These are phyloP conservation scores for Aulographum hederae DNA, from an alignment of 2,329 filamentous ascomycete species.

Conservation along the genomic window DNA sequence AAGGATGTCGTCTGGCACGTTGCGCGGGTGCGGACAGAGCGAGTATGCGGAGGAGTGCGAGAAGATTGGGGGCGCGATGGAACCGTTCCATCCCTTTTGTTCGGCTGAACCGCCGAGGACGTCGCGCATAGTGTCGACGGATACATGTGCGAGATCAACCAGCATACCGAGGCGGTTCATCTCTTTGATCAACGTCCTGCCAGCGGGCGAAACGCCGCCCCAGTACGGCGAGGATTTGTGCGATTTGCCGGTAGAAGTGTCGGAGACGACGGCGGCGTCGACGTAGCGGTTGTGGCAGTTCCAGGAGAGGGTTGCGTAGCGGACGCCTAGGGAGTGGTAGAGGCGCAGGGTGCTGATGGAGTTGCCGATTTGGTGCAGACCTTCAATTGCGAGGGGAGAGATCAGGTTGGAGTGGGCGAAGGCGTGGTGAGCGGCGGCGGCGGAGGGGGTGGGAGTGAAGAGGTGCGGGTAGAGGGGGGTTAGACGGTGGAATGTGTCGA, in stretches of 20 bases:
- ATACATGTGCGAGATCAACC: constrained; percentile 71
- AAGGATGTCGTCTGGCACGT: constrained; percentile 73
- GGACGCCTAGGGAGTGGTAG: constrained; percentile 61
- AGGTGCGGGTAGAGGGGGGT: constrained; percentile 43
- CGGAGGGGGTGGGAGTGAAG: constrained; percentile 47
- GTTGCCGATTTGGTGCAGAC: constrained; percentile 87
- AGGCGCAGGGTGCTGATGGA: constrained; percentile 55
- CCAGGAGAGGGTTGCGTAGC: constrained; percentile 79
- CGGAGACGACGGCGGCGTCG: constrained; percentile 55
- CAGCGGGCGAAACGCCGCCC: constrained; percentile 54
- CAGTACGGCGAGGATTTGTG: constrained; percentile 36
- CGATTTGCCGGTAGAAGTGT: constrained; percentile 17
- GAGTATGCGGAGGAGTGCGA: constrained; percentile 69
- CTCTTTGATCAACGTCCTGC: constrained; percentile 53
- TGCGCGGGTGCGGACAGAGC: constrained; percentile 74
- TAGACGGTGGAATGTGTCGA: constrained; percentile 53
- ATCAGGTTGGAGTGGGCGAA: constrained; percentile 37
- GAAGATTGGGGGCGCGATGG: constrained; percentile 69
- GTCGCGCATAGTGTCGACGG: constrained; percentile 69
- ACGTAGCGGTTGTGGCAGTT: constrained; percentile 87
- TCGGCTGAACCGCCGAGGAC: constrained; percentile 43
- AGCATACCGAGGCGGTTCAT: constrained; percentile 94
- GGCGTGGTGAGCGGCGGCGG: constrained; percentile 40
- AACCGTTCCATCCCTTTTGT: constrained; percentile 45
- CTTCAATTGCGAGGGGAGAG: constrained; percentile 67